These are phyloP conservation scores for Saccharomycopsis javanensis DNA, from an alignment of 805 yeast species.

Conservation along the genomic window DNA sequence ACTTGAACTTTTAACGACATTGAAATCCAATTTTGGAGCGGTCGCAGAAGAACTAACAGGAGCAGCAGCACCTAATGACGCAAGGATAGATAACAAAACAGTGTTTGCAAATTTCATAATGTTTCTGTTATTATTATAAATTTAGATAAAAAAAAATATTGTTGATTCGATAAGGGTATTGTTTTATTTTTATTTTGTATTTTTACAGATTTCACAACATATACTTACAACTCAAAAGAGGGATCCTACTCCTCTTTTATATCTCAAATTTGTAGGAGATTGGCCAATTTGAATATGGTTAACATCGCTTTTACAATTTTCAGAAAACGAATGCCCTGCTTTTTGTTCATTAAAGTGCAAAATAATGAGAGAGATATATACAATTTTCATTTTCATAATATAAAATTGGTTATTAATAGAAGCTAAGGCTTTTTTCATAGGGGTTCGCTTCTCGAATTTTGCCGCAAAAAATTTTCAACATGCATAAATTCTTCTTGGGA, in stretches of 20 bases:
- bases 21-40: constrained; percentile 6
- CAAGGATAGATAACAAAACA: constrained; percentile 3
- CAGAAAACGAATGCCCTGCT: too few relatives aligned
- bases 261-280: background rate
- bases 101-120: constrained; percentile 9
- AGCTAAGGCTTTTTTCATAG: background rate
- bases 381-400: too few relatives aligned
- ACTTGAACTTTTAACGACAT: constrained; percentile 7
- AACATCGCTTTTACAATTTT: background rate
- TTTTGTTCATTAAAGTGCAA: too few relatives aligned
- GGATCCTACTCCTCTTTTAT: background rate
- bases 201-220: too few relatives aligned
- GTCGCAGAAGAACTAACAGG: constrained; percentile 3
- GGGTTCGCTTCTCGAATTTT: background rate
- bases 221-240: background rate
- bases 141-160: background rate
- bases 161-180: background rate
- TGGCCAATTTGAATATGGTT: background rate
- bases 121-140: background rate
- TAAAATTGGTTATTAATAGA: background rate
- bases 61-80: constrained; percentile 10
- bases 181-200: background rate
- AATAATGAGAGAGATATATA: too few relatives aligned
- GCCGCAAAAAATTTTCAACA: background rate
- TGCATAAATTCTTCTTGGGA: background rate